Base-by-base conservation (phyloP, 371 early-diverging fungal species). In the Mucor racemosus region DNA sequence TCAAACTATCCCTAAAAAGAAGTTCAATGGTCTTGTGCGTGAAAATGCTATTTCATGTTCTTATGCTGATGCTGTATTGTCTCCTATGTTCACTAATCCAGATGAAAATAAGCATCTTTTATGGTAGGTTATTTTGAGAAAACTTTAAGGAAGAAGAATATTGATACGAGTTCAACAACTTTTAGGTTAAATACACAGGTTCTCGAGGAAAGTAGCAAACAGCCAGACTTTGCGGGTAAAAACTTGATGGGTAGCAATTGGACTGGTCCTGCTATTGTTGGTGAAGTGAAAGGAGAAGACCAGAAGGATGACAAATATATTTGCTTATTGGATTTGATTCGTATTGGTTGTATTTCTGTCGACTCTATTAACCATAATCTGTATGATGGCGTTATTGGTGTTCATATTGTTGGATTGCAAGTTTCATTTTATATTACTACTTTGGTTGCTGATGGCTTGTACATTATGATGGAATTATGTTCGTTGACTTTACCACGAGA, bases 261-360 rank as follows among this genome's bases (percentile, higher is more conserved):
- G 65, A 42, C 35, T 46, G 39, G 50, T 58, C 36, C 50, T 17
- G 36, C 44, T 8, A 17, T 64, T n/a, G 36, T 64, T 36, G 58
- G 58, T 42, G 71, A 69, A 38, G 33, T 68, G 34, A 77, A 77
- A 65, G 73, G 68, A n/a, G 79, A 75, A 65, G 58, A 78, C 64
- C 62, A 73, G 74, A 76, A 81, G 70, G 73, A 70, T 62, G 79
- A 26, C 40, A 58, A 58, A 4, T 14, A 40, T 21, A 21, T 58
- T 1, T 58, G 41, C 40, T 13, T 58, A 10, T 26, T 40, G n/a
- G 39, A 40, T 2, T 15, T 58, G 8, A 38, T 58, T 15, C 38
- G 58, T 5, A 58, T 58, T 40, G 58, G 58, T 8, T 13, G 5
- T 11, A 40, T 26, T 9, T 58, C 77, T 60, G 9, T 35, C 1